Percentiles rank a stretch among this genome's conserved stretches.
phyloP scores from a whole-genome alignment of 2,329 filamentous ascomycete genomes.

The Verticillium alfalfae region DNA sequence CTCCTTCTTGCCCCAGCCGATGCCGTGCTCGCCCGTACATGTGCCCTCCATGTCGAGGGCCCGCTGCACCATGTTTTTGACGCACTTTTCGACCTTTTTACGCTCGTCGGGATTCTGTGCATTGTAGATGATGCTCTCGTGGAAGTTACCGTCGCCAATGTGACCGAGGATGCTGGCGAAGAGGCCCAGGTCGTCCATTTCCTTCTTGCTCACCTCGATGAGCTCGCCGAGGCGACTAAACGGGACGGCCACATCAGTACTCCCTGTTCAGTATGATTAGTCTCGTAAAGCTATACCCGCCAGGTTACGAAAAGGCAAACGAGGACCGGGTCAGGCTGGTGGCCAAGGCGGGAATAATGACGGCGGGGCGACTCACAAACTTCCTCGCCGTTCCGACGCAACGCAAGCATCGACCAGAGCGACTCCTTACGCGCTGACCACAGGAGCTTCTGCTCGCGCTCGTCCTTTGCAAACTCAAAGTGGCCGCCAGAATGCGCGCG shows the following conservation, averaged over 20 bases:
- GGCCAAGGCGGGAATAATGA: too few species aligned
- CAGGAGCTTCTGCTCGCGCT: conserved; percentile 65
- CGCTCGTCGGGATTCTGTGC: conserved; percentile 63
- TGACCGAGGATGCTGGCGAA: conserved; percentile 88
- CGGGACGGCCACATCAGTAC: conserved; percentile 79
- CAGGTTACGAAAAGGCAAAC: too few species aligned
- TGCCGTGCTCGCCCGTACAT: conserved; percentile 82
- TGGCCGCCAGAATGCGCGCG: conserved; percentile 55
- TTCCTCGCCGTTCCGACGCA: conserved; percentile 60
- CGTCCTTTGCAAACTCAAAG: conserved; percentile 73
- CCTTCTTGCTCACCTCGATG: conserved; percentile 77
- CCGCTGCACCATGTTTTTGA: conserved; percentile 86
- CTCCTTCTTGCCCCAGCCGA: conserved; percentile 82
- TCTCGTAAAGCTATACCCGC: too few species aligned
- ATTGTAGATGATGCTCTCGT: conserved; percentile 88
- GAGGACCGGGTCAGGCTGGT: not conserved
- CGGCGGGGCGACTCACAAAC: conserved; percentile 54
- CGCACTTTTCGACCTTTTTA: conserved; percentile 71
- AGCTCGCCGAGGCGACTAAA: conserved; percentile 71
- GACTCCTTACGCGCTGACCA: conserved; percentile 81
- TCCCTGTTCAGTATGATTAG: conserved; percentile 40
- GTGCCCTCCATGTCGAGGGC: conserved; percentile 92
- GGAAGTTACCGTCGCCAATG: conserved; percentile 92
- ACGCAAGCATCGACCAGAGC: conserved; percentile 75
- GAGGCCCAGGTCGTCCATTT: conserved; percentile 78